Base-by-base conservation (phyloP, 345 rosid species). In the Mercurialis annua region DNA sequence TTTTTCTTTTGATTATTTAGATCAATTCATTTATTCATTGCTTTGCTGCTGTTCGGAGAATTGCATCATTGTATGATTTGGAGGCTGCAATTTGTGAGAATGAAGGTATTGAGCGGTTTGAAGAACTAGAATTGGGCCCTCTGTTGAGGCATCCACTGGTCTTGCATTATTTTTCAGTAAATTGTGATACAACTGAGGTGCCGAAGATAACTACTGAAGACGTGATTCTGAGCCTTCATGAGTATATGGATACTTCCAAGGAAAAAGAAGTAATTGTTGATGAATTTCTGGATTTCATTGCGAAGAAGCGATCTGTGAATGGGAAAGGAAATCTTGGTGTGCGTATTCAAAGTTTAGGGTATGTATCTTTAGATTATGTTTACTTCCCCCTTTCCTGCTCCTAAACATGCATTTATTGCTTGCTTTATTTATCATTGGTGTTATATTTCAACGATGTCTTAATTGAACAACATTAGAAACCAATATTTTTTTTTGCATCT, bases 1-100 rank as follows among this genome's bases (percentile, higher is more conserved):
- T n/a, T 15, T 18, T 23, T 47, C 50, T 36, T 59, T 62, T 53
- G 20, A 30, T 61, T 64, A 31, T 75, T 54, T 77, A 92, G 98
- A 74, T 92, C 63, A 87, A 90, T 84, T 88, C 96, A 11, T 92
- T 87, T 80, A 88, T 92, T 65, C 90, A 87, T 72, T 92, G 98
- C 82, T 92, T 80, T 64, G 84, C 87, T 48, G 92, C 80, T 65
- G 92, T 84, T 36, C 72, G 87, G 75, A 80, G 76, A 62, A 83
- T 92, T 9, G 81, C 90, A 61, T 78, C 97, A 26, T 70, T 92
- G 76, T 73, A 85, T 80, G 98, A 92, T 71, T 77, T 92, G 88
- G 86, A 90, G 73, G 72, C 66, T 71, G 96, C 86, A 29, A 77
- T 90, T 26, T 88, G 98, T 71, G 68, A 77, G 60, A 85, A 73